phyloP scores from a whole-genome alignment of 805 yeast genomes.

The Clavispora phyllophila region DNA sequence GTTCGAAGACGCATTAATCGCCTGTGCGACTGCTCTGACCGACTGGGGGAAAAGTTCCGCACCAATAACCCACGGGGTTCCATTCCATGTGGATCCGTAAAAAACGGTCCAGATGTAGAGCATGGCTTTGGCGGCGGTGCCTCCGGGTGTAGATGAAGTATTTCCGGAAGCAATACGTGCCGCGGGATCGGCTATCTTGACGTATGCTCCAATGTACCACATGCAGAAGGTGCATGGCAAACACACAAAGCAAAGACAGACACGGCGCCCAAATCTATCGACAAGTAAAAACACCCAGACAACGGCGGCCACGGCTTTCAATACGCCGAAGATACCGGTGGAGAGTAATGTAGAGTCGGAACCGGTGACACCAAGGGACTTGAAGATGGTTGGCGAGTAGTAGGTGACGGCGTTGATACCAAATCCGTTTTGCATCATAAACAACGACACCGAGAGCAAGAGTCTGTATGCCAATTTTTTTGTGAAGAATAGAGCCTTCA shows the following conservation, averaged over 20 bases:
- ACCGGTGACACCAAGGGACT: slow-evolving; percentile 45
- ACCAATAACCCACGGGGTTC: slow-evolving; percentile 44
- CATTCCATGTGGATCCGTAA: slow-evolving; percentile 42
- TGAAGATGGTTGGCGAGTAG: slow-evolving; percentile 49
- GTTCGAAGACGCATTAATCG: slow-evolving; percentile 40
- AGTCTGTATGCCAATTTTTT: slow-evolving; percentile 30
- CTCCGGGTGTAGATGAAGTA: slow-evolving; percentile 28
- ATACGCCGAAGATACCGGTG: slow-evolving; percentile 50
- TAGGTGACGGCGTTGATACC: slow-evolving; percentile 50
- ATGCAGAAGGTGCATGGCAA: slow-evolving; percentile 39
- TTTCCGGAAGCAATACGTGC: slow-evolving; percentile 18
- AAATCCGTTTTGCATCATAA: slow-evolving; percentile 41
- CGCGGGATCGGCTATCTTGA: slow-evolving; percentile 33
- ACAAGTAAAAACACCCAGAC: slow-evolving; percentile 43
- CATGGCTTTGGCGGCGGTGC: slow-evolving; percentile 41
- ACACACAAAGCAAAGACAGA: slow-evolving; percentile 34
- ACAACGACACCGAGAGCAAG: slow-evolving; percentile 32
- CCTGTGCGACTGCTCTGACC: slow-evolving; percentile 38
- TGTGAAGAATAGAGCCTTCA: slow-evolving; percentile 27
- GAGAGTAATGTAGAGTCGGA: slow-evolving; percentile 43
- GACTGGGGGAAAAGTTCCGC: slow-evolving; percentile 43
- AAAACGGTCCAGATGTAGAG: slow-evolving; percentile 44
- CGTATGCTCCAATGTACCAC: slow-evolving; percentile 46
- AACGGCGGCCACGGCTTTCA: slow-evolving; percentile 41
- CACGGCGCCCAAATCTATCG: slow-evolving; percentile 43